Conservation (phyloP, 148 eudicot species). For the Vaccinium vitisidaea region DNA sequence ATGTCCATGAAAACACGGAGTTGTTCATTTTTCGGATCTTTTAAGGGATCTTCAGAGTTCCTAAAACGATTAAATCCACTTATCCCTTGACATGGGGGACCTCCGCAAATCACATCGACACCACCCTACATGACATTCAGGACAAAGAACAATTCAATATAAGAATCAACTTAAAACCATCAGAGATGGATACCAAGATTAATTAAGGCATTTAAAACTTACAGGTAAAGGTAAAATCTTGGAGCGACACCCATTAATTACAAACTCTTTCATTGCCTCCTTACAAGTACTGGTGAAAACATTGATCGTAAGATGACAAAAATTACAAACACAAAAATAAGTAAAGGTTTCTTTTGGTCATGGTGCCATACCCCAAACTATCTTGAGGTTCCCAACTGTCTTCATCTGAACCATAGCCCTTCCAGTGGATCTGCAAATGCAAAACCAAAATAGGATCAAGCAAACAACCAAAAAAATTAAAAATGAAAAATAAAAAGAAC, state of each 20-base stretch:
- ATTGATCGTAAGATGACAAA: not conserved
- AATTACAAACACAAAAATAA: not conserved
- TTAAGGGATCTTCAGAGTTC: slow-evolving; percentile 45
- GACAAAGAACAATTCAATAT: not conserved
- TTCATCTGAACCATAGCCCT: slow-evolving; percentile 61
- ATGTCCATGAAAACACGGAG: slow-evolving; percentile 68
- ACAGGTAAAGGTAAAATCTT: slow-evolving; percentile 73
- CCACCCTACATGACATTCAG: slow-evolving; percentile 44
- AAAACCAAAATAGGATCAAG: not conserved
- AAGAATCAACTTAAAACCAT: not conserved
- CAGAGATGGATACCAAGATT: not conserved
- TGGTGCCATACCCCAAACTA: slow-evolving; percentile 51
- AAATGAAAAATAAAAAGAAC: not conserved
- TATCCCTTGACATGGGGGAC: slow-evolving; percentile 91
- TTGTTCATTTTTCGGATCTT: slow-evolving; percentile 55
- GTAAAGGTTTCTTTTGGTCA: no score
- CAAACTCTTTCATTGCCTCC: slow-evolving; percentile 57
- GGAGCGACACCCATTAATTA: slow-evolving; percentile 37
- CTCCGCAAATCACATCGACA: slow-evolving; percentile 78
- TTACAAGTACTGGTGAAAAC: slow-evolving; percentile 40
- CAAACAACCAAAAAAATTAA: not conserved
- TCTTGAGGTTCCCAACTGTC: slow-evolving; percentile 88
- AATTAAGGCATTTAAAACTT: slow-evolving; percentile 18
- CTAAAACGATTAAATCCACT: slow-evolving; percentile 83
- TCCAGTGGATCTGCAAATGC: slow-evolving; percentile 64